Percentiles rank a stretch among this genome's conserved stretches.
phyloP scores from a whole-genome alignment of 2,329 filamentous ascomycete species.

The Penicillium sp. region DNA sequence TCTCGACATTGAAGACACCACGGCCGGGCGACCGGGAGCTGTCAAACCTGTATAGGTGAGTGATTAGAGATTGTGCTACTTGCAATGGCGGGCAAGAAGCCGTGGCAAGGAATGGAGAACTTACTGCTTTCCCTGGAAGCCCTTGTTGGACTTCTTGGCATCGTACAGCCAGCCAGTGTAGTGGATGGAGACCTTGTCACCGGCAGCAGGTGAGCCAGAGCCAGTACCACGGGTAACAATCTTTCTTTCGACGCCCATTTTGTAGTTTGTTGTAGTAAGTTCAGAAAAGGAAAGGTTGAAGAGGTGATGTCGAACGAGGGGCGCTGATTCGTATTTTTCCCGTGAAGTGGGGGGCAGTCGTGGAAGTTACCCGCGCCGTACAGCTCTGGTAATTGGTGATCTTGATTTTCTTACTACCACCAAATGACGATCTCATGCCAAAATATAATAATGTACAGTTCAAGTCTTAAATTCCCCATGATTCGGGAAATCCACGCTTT shows the following conservation, averaged over 20 bases:
- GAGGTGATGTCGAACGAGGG: slow-evolving; percentile 10
- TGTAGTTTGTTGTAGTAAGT: background rate
- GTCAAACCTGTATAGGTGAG: slow-evolving; percentile 68
- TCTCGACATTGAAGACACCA: slow-evolving; percentile 71
- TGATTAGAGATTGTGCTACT: background rate
- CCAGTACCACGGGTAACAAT: slow-evolving; percentile 54
- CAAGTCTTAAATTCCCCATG: background rate
- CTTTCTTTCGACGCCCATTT: slow-evolving; percentile 25
- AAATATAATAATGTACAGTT: background rate
- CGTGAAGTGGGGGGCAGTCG: slow-evolving; percentile 7
- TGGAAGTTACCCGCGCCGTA: background rate
- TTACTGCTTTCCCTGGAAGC: slow-evolving; percentile 69
- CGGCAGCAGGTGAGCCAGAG: slow-evolving; percentile 59
- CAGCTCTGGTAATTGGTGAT: background rate
- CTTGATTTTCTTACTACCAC: background rate
- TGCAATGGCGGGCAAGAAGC: background rate
- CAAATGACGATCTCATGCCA: too few relatives aligned
- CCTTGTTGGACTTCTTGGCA: slow-evolving; percentile 58
- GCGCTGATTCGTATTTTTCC: slow-evolving; percentile 18
- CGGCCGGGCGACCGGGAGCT: slow-evolving; percentile 68
- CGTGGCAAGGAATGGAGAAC: slow-evolving; percentile 25
- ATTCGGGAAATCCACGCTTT: background rate
- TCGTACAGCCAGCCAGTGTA: slow-evolving; percentile 89
- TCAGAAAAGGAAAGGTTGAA: background rate
- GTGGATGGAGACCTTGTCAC: slow-evolving; percentile 79